Evolutionary conservation across 2,329 filamentous ascomycete species (phyloP), one percentile per base, ranked within the genome.

Genomic region (Trichophyton simii): DNA sequence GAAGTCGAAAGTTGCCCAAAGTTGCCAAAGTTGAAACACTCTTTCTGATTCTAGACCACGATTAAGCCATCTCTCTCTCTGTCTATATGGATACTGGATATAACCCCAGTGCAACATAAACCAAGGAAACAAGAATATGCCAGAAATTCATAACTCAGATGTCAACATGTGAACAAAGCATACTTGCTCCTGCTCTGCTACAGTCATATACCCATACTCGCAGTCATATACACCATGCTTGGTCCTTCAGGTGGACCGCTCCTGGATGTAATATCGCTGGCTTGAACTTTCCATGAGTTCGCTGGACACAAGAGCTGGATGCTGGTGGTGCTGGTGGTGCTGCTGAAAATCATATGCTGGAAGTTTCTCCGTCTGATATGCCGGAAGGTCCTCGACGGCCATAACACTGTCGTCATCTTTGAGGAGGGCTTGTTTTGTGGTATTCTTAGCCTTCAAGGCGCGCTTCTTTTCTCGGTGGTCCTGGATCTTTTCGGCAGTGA

Each of bases 401-500:
- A 38, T 38, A 9, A 38, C 11, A 13, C 34, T 38, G 34, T 28
- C n/a, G 36, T 57, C 54, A 9, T 36, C 54, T 57, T 57, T 13
- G 11, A 38, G 18, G 13, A 22, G 9, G 15, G 20, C 31, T 18
- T 36, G 54, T 38, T 38, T 22, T 1, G 22, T 13, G 8, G 46
- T 3, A 5, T 62, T 13, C 55, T 62, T 60, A 11, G 60, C 62
- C 44, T 59, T 63, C 54, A 58, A 28, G 42, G 20, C 57, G 9
- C 36, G 60, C 46, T 63, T 62, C 62, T 61, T 63, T 55, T 59
- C 52, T 46, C 58, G 48, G 41, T 48, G 62, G 31, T 59, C 41
- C 34, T 50, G 62, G 25, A 63, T 59, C 25, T 62, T 63, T 31
- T 62, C 60, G 55, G 36, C 62, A 4, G 54, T 55, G 60, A 63